Conservation (phyloP, 148 eudicot genomes). For the Vaccinium myrtillus region DNA sequence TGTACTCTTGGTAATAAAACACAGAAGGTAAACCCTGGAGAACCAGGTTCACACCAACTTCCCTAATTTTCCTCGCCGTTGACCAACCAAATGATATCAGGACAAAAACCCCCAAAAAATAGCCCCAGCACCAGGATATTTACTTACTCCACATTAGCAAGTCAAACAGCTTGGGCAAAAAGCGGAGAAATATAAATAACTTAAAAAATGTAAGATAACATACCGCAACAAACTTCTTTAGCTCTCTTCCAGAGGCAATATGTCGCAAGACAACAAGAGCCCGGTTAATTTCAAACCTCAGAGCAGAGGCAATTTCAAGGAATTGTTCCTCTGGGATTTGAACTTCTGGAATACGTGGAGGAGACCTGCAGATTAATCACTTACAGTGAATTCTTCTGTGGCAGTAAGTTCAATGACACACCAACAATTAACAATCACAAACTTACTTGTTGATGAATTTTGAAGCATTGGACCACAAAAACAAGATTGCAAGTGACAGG, state of each 20-base stretch:
- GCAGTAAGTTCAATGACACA: neutral
- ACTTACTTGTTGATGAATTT: slow-evolving; percentile 53
- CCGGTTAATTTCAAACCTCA: slow-evolving; percentile 49
- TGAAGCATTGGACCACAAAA: slow-evolving; percentile 78
- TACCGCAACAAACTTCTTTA: slow-evolving; percentile 59
- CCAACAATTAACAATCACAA: neutral
- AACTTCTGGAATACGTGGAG: slow-evolving; percentile 60
- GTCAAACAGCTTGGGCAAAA: neutral
- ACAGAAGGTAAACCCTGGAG: neutral
- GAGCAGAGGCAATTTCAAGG: slow-evolving; percentile 45
- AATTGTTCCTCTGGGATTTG: slow-evolving; percentile 49
- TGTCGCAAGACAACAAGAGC: slow-evolving; percentile 40
- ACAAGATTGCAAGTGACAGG: slow-evolving; percentile 57
- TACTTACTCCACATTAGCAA: neutral
- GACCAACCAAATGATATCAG: slow-evolving; percentile 7
- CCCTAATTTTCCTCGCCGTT: neutral
- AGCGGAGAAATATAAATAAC: neutral
- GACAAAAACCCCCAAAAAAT: neutral
- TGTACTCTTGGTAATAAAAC: neutral
- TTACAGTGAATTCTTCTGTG: neutral
- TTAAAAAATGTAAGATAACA: slow-evolving; percentile 7
- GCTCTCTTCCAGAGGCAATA: slow-evolving; percentile 61
- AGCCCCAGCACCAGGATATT: neutral
- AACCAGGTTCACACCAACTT: neutral
- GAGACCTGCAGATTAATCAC: slow-evolving; percentile 32